phyloP scores from a whole-genome alignment of 257 asterid species.

The Jaltomata sinuosa region DNA sequence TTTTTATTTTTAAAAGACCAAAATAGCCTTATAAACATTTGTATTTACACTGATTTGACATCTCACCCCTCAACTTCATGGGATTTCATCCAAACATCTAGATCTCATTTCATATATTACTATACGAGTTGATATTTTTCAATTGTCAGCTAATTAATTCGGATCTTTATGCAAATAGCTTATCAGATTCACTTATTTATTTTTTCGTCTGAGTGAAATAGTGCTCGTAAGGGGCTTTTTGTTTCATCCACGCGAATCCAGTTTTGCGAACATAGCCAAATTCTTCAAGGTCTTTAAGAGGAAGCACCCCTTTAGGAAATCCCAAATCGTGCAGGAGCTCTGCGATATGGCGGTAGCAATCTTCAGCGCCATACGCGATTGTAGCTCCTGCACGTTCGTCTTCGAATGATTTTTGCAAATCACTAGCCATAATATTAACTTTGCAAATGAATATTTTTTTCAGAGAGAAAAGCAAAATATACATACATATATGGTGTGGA shows the following conservation, averaged over 20 bases:
- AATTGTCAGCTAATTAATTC: too few species aligned
- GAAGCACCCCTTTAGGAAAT: constrained; percentile 67
- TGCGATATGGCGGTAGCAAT: constrained; percentile 45
- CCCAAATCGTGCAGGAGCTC: constrained; percentile 52
- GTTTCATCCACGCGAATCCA: constrained; percentile 86
- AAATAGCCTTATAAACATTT: too few species aligned
- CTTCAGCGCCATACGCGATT: constrained; percentile 51
- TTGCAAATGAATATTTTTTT: neutral
- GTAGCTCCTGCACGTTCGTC: constrained; percentile 47
- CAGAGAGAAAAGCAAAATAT: too few species aligned
- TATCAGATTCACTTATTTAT: too few species aligned
- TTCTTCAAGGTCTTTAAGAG: constrained; percentile 71
- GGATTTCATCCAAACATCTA: too few species aligned
- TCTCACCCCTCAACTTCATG: too few species aligned
- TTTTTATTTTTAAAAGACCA: too few species aligned
- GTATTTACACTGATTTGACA: too few species aligned
- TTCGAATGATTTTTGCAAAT: constrained; percentile 11
- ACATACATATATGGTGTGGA: too few species aligned
- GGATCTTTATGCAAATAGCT: too few species aligned
- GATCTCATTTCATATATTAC: too few species aligned
- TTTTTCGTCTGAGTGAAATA: constrained; percentile 27
- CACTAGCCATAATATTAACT: constrained; percentile 31
- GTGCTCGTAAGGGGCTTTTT: constrained; percentile 66
- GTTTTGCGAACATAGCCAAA: constrained; percentile 69
- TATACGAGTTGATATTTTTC: too few species aligned